phyloP scores from a whole-genome alignment of 2,329 filamentous ascomycete species.

The Pseudogymnoascus sp. region DNA sequence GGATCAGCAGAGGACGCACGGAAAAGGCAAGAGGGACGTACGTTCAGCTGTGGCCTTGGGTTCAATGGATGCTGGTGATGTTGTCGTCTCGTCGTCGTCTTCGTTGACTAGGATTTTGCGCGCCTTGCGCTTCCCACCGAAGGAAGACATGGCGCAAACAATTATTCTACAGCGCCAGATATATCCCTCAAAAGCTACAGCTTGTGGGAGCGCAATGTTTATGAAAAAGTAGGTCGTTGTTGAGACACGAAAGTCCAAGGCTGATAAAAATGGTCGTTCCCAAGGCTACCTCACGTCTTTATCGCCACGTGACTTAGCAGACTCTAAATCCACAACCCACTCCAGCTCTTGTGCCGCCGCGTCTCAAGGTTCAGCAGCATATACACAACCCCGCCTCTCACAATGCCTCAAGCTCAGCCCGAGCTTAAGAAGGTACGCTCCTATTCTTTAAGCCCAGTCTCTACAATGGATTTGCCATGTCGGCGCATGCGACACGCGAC shows the following conservation, averaged over 20 bases:
- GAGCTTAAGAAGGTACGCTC: slow-evolving; percentile 87
- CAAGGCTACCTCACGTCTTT: slow-evolving; percentile 11
- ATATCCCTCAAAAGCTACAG: not conserved
- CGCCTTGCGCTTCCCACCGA: slow-evolving; percentile 56
- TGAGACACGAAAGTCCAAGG: not conserved
- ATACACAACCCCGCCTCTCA: slow-evolving; percentile 16
- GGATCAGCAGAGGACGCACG: slow-evolving; percentile 24
- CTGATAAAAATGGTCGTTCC: slow-evolving; percentile 3
- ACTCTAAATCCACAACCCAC: slow-evolving; percentile 7
- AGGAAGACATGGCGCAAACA: slow-evolving; percentile 27
- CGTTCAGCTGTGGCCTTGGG: slow-evolving; percentile 16
- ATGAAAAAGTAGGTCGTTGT: not conserved
- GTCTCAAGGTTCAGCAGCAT: slow-evolving; percentile 2
- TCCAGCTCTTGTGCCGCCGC: slow-evolving; percentile 5
- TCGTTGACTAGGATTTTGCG: slow-evolving; percentile 68
- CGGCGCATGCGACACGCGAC: slow-evolving; percentile 5
- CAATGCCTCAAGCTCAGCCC: slow-evolving; percentile 97
- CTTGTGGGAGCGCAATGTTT: not conserved
- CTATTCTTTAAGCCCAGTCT: slow-evolving; percentile 11
- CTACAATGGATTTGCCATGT: not conserved
- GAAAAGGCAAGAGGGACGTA: slow-evolving; percentile 20
- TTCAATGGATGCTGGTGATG: slow-evolving; percentile 11
- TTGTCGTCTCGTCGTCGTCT: slow-evolving; percentile 44
- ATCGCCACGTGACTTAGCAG: slow-evolving; percentile 23
- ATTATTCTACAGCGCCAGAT: not conserved